These are phyloP conservation scores for Albifimbria verrucaria DNA, from an alignment of 2,329 filamentous ascomycete species.

Conservation along the genomic window DNA sequence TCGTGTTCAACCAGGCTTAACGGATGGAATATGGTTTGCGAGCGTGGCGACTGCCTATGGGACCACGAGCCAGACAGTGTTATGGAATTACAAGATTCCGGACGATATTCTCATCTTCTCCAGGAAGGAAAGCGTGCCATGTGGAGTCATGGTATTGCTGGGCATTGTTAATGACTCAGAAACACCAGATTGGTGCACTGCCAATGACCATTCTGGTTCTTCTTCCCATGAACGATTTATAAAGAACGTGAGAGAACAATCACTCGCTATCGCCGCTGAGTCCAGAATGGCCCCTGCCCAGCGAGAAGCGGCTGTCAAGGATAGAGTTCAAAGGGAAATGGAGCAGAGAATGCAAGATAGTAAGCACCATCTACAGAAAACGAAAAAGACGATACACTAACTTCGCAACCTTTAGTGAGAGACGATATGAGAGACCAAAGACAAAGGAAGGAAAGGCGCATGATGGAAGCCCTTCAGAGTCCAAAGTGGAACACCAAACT, in stretches of 20 bases:
- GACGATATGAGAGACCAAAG: conserved; percentile 34
- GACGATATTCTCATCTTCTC: conserved; percentile 48
- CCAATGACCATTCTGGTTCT: conserved; percentile 32
- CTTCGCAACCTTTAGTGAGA: no score
- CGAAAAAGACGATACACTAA: no score
- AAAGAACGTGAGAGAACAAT: conserved; percentile 32
- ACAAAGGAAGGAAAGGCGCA: conserved; percentile 42
- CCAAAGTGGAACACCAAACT: conserved; percentile 48
- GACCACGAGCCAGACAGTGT: conserved; percentile 49
- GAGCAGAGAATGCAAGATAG: conserved; percentile 44
- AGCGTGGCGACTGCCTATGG: conserved; percentile 53
- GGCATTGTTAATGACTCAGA: conserved; percentile 44
- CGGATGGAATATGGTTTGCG: conserved; percentile 53
- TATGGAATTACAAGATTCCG: conserved; percentile 61
- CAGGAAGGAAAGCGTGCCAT: conserved; percentile 51
- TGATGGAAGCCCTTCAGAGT: conserved; percentile 49
- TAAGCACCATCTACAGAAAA: no score
- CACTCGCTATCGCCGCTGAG: conserved; percentile 40
- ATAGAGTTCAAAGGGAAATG: conserved; percentile 38
- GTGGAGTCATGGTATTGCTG: conserved; percentile 56
- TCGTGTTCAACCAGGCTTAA: conserved; percentile 27
- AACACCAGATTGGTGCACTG: conserved; percentile 54
- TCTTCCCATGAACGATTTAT: conserved; percentile 26
- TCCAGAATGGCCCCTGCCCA: conserved; percentile 38
- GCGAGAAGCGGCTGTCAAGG: conserved; percentile 35